A percentile compares a stretch with the other conserved stretches of the same genome.
Evolutionary conservation across 345 rosid genomes (phyloP).

Genomic region (Abelmoschus esculentus): DNA sequence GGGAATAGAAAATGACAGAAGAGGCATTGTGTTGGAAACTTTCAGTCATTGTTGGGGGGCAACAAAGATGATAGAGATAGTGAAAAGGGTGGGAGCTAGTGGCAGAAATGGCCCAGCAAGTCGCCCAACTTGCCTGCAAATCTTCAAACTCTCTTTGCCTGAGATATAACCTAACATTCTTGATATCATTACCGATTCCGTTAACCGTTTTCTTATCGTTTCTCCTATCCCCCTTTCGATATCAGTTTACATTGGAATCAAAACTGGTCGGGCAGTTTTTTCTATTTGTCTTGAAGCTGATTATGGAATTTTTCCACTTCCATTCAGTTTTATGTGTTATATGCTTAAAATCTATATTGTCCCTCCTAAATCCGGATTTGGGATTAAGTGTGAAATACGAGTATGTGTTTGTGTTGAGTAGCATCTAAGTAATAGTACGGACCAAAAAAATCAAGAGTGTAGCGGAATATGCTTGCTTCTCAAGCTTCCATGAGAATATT

Average conservation of each 20-base stretch:
- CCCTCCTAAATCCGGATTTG: background rate
- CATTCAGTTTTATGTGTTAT: background rate
- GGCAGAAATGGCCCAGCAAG: background rate
- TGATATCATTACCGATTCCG: background rate
- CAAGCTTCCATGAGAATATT: background rate
- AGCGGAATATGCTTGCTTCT: background rate
- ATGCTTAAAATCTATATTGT: background rate
- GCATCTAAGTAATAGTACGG: background rate
- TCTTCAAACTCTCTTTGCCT: background rate
- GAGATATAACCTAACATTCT: background rate
- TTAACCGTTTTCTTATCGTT: background rate
- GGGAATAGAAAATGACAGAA: slow-evolving; percentile 9
- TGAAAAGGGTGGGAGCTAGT: slow-evolving; percentile 7
- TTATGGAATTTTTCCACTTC: background rate
- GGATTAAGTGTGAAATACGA: too few relatives aligned
- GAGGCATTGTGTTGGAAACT: slow-evolving; percentile 6
- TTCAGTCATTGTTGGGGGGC: slow-evolving; percentile 14
- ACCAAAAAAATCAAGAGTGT: background rate
- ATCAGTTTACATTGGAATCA: background rate
- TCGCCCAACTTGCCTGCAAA: slow-evolving; percentile 5
- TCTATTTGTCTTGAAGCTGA: background rate
- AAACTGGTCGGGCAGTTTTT: background rate
- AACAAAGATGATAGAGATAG: slow-evolving; percentile 4
- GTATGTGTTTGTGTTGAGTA: background rate
- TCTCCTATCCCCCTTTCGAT: background rate